Conservation (phyloP, 78 protist species). For the Speleostelium caveatum region DNA sequence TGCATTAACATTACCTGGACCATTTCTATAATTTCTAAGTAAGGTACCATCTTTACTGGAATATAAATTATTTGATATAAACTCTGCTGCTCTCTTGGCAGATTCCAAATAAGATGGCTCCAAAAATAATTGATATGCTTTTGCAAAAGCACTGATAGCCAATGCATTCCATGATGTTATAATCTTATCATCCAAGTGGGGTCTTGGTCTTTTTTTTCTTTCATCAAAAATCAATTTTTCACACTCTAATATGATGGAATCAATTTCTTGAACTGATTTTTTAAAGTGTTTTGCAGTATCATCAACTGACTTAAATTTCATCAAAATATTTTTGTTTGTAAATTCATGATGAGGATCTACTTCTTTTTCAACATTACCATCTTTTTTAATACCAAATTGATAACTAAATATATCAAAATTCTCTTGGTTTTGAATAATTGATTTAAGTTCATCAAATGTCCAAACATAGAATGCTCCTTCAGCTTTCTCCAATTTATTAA, state of each 20-base stretch:
- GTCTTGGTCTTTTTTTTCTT: constrained; percentile 71
- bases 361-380: constrained; percentile 81
- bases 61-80: constrained; percentile 60
- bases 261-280: constrained; percentile 5
- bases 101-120: constrained; percentile 11
- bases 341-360: constrained; percentile 88
- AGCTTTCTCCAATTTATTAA: constrained; percentile 17
- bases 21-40: constrained; percentile 74
- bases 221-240: constrained; percentile 3
- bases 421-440: not conserved
- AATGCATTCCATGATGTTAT: constrained; percentile 88
- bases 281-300: constrained; percentile 47
- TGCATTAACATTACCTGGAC: constrained; percentile 67
- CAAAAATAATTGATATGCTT: constrained; percentile 14
- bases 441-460: constrained; percentile 44
- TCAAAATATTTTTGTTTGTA: constrained; percentile 71
- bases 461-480: constrained; percentile 91
- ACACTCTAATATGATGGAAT: not conserved
- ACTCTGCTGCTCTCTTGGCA: constrained; percentile 62
- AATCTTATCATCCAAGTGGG: constrained; percentile 89
- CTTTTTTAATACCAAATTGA: constrained; percentile 36
- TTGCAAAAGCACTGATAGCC: constrained; percentile 82
- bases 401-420: constrained; percentile 10
- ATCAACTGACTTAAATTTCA: constrained; percentile 1
- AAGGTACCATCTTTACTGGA: not conserved